Evolutionary conservation across 768 basidiomycete species (phyloP).

Genomic region (Thelephora aurantiotincta): DNA sequence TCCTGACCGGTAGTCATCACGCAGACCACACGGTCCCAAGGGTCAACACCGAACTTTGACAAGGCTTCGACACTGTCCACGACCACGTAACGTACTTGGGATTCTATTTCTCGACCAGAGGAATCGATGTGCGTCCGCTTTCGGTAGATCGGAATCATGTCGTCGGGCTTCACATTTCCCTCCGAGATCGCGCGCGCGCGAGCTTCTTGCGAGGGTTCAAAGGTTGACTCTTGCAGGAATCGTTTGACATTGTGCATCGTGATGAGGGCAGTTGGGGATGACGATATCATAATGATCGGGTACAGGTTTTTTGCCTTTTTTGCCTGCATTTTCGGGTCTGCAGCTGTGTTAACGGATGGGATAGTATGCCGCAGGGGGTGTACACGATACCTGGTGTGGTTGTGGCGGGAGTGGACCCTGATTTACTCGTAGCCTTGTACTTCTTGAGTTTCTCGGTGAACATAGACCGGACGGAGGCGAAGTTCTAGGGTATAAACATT

Average conservation of each 20-base stretch:
- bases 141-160: slow-evolving; percentile 79
- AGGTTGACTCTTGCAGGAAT: slow-evolving; percentile 79
- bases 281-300: slow-evolving; percentile 96
- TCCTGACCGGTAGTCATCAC: slow-evolving; percentile 97
- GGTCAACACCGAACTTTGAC: slow-evolving; percentile 81
- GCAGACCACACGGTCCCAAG: slow-evolving; percentile 95
- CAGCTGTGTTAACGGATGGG: not conserved
- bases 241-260: slow-evolving; percentile 96
- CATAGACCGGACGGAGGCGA: slow-evolving; percentile 47
- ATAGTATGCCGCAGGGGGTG: not conserved
- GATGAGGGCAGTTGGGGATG: slow-evolving; percentile 86
- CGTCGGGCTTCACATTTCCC: slow-evolving; percentile 64
- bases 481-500: slow-evolving; percentile 44
- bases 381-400: slow-evolving; percentile 24
- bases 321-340: slow-evolving; percentile 45
- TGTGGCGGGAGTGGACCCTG: slow-evolving; percentile 26
- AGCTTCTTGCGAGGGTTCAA: slow-evolving; percentile 65
- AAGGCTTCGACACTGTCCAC: slow-evolving; percentile 90
- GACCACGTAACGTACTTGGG: slow-evolving; percentile 53
- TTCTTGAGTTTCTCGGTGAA: slow-evolving; percentile 73
- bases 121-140: slow-evolving; percentile 61
- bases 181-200: slow-evolving; percentile 52
- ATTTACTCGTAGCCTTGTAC: slow-evolving; percentile 49
- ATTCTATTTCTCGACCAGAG: slow-evolving; percentile 42
- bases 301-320: slow-evolving; percentile 72